phyloP scores from a whole-genome alignment of 257 asterid species.

The Solanum piurae region DNA sequence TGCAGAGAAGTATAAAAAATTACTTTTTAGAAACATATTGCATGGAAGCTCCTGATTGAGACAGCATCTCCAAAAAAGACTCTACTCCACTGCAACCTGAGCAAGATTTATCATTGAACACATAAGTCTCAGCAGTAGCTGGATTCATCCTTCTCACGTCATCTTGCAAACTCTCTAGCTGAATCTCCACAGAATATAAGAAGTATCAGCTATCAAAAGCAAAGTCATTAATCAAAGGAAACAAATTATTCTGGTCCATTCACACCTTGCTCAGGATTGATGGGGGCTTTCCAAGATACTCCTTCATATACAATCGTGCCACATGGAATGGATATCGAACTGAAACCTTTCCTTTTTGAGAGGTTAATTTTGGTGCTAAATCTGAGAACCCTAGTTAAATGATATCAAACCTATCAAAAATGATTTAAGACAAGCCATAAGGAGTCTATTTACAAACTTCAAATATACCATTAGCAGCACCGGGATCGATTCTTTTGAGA shows the following conservation, averaged over 20 bases:
- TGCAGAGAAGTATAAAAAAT: slow-evolving; percentile 5
- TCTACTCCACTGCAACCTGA: slow-evolving; percentile 49
- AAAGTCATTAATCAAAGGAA: background rate
- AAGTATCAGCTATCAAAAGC: slow-evolving; percentile 15
- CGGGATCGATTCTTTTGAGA: slow-evolving; percentile 28
- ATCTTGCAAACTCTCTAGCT: slow-evolving; percentile 57
- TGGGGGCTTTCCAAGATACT: slow-evolving; percentile 53
- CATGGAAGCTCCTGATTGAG: slow-evolving; percentile 61
- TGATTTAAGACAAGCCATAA: slow-evolving; percentile 9
- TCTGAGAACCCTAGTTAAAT: slow-evolving; percentile 49
- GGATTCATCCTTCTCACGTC: slow-evolving; percentile 61
- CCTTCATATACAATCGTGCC: slow-evolving; percentile 53
- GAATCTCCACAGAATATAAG: slow-evolving; percentile 13
- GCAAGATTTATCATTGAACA: slow-evolving; percentile 32
- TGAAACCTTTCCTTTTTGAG: slow-evolving; percentile 45
- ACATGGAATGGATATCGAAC: slow-evolving; percentile 50
- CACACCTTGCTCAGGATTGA: slow-evolving; percentile 47
- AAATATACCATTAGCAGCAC: slow-evolving; percentile 44
- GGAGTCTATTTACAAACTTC: slow-evolving; percentile 5
- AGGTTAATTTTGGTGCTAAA: slow-evolving; percentile 41
- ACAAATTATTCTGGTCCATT: background rate
- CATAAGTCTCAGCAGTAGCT: slow-evolving; percentile 45
- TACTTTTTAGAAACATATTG: slow-evolving; percentile 71
- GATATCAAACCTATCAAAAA: slow-evolving; percentile 17
- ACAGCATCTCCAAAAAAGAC: slow-evolving; percentile 44